A percentile compares a stretch with the other conserved stretches of the same genome.
Conservation (phyloP, 305 asterid species). For the Plantago lanceolata region DNA sequence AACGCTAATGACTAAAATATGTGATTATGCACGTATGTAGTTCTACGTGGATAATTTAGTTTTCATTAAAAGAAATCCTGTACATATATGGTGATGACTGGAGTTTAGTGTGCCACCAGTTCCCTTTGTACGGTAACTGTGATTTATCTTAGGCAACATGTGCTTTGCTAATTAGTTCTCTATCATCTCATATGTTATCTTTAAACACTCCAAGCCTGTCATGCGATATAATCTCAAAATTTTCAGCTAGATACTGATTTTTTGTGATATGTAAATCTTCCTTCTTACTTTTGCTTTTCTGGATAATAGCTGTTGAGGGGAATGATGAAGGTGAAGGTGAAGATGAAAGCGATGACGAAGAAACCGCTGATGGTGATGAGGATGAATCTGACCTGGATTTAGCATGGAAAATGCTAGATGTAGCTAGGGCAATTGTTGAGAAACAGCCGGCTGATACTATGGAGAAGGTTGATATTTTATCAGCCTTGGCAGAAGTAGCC, state of each 20-base stretch:
- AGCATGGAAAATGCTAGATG: slow-evolving; percentile 95
- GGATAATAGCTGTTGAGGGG: slow-evolving; percentile 34
- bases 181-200: not conserved
- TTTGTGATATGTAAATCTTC: not conserved
- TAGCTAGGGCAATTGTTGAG: slow-evolving; percentile 87
- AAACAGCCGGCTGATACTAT: slow-evolving; percentile 61
- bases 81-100: too few species aligned
- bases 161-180: not conserved
- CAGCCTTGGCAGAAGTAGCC: slow-evolving; percentile 90
- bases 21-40: too few species aligned
- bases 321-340: slow-evolving; percentile 44
- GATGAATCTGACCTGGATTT: slow-evolving; percentile 94
- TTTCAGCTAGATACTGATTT: not conserved
- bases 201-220: not conserved
- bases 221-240: not conserved
- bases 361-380: slow-evolving; percentile 69
- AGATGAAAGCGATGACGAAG: slow-evolving; percentile 56
- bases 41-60: too few species aligned
- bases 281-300: not conserved
- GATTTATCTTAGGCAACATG: not conserved
- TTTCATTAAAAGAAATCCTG: too few species aligned
- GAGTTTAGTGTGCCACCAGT: not conserved
- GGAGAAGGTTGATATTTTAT: slow-evolving; percentile 85
- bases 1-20: too few species aligned
- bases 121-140: not conserved